A percentile compares a stretch with the other conserved stretches of the same genome.
Conservation (phyloP, 2,329 filamentous ascomycete genomes). For the Mollisia scopiformis region DNA sequence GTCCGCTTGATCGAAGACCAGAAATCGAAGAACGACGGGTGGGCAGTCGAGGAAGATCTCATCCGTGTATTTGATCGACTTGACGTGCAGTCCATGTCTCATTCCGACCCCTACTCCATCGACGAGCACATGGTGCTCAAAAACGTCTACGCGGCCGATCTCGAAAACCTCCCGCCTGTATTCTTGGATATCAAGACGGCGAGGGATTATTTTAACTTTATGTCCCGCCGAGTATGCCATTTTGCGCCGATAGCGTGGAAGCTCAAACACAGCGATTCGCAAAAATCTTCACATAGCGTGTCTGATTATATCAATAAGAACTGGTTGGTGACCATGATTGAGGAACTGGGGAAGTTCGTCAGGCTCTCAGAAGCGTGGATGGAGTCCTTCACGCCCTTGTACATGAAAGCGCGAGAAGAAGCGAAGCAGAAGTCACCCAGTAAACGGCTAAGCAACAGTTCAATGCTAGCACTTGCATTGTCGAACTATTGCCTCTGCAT, state of each 20-base stretch:
- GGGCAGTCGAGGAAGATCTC: not conserved
- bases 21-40: not conserved
- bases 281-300: not conserved
- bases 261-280: not conserved
- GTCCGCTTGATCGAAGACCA: conserved; percentile 1
- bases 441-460: not conserved
- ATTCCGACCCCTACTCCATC: not conserved
- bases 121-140: not conserved
- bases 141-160: not conserved
- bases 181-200: not conserved
- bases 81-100: conserved; percentile 4
- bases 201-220: conserved; percentile 1
- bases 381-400: not conserved
- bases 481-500: not conserved
- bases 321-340: not conserved
- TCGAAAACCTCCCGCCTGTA: not conserved
- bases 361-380: not conserved
- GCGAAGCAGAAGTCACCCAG: not conserved
- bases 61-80: not conserved
- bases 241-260: not conserved
- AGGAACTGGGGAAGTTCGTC: not conserved
- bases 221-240: not conserved
- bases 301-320: not conserved
- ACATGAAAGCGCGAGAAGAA: not conserved
- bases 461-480: not conserved